Evolutionary conservation across 1,284 basidiomycete genomes (phyloP).

Genomic region (Golubevia sp.): DNA sequence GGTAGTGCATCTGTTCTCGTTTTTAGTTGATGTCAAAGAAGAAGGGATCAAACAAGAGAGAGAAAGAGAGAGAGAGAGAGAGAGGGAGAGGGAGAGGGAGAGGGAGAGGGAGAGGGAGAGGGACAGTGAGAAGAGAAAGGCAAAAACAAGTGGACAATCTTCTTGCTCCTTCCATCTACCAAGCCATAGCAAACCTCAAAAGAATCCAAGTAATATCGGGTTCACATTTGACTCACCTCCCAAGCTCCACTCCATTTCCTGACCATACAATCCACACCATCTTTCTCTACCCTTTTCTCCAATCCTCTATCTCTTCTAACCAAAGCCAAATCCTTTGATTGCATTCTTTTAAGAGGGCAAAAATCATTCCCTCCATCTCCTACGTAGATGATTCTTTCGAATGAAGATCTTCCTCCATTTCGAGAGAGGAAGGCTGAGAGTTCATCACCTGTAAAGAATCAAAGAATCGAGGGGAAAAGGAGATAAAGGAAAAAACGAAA

Average conservation of each 20-base stretch:
- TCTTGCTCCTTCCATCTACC: no score
- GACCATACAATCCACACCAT: constrained; percentile 37
- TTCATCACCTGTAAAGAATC: constrained; percentile 73
- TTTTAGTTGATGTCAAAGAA: no score
- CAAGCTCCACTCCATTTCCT: constrained; percentile 57
- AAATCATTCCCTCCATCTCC: constrained; percentile 96
- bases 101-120: no score
- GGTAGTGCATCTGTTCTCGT: no score
- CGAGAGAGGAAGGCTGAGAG: constrained; percentile 77
- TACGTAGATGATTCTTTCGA: constrained; percentile 83
- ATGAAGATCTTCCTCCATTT: constrained; percentile 69
- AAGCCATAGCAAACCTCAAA: no score
- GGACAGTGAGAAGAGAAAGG: no score
- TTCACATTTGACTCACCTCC: constrained; percentile 44
- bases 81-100: no score
- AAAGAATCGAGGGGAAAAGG: neutral
- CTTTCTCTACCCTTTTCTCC: constrained; percentile 47
- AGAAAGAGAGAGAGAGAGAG: no score
- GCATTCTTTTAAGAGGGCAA: constrained; percentile 82
- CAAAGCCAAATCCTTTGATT: constrained; percentile 41
- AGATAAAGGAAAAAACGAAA: neutral
- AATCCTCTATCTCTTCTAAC: constrained; percentile 52
- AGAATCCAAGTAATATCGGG: no score
- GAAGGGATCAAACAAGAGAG: no score
- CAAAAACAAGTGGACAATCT: no score